Conservation (phyloP, 257 asterid species). For the Coffea eugenioides region DNA sequence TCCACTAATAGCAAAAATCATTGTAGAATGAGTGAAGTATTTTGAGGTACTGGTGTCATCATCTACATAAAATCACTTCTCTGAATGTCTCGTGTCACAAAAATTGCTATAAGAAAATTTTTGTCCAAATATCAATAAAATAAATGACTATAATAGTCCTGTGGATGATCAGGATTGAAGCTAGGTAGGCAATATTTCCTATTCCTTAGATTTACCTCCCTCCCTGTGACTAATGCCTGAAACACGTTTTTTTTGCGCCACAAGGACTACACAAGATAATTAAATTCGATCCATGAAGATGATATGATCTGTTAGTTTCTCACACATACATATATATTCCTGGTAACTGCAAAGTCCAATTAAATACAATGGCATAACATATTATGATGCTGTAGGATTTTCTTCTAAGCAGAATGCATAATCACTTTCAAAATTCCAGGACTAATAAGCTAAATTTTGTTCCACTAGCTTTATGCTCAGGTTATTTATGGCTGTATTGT, state of each 20-base stretch:
- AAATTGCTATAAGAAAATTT: not conserved
- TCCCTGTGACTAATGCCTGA: not conserved
- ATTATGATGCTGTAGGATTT: not conserved
- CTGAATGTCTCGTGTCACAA: not conserved
- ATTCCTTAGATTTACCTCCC: not conserved
- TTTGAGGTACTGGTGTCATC: not conserved
- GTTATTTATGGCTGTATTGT: not conserved
- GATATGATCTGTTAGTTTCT: not conserved
- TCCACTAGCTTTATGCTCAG: not conserved
- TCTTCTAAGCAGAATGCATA: not conserved
- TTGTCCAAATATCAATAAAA: not conserved
- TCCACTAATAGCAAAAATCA: no score
- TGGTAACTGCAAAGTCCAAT: not conserved
- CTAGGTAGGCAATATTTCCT: not conserved
- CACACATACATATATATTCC: not conserved
- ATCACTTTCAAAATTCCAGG: not conserved
- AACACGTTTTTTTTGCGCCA: not conserved
- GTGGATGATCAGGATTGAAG: not conserved
- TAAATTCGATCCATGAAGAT: not conserved
- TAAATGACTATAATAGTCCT: not conserved
- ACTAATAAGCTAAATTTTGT: not conserved
- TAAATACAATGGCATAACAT: not conserved
- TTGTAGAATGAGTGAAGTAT: no score
- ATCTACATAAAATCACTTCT: not conserved
- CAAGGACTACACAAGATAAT: not conserved